Evolutionary conservation across 192 early-diverging fungal genomes (phyloP), one percentile per base, ranked within the genome.

Genomic region (Mortierella claussenii): DNA sequence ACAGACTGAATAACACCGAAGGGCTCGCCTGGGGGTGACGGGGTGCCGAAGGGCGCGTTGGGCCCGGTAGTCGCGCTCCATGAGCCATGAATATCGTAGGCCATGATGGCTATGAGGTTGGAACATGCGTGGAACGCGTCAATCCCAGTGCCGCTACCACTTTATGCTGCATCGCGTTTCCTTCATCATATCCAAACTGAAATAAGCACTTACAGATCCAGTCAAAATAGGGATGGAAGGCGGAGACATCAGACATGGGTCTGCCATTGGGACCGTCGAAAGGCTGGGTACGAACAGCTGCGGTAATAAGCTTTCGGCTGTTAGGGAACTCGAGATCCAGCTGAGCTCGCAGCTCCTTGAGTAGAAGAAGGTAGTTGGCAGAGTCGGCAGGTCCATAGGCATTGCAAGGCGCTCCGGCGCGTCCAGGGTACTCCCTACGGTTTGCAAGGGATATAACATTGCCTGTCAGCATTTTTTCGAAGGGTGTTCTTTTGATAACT

Each of bases 391-490:
- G 59, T 50, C 85, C 68, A 46, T 87, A 64, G 4, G 50, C 44
- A 61, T 88, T 90, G 68, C 87, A 90, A 17, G 61, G 53, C 36
- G 82, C 82, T 52, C 89, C 86, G 28, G 81, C 68, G 27, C 83
- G 75, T 30, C 89, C 85, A 18, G 91, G 92, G 55, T 89, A 92
- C 80, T 92, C 90, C 79, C 80, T 64, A 31, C n/a, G n/a, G n/a
- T n/a, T n/a, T n/a, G n/a, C n/a, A n/a, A n/a, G n/a, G 23, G 11
- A 9, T 13, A 13, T 45, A 4, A 45, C 15, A 40, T 40, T 40
- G 7, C 15, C 15, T 40, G 15, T 11, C 7, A 40, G 15, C 9
- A 11, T 7, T 11, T 40, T 11, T 40, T 40, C 37, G 15, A 32
- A 28, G 27, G 1, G 10, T 1, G 15, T 40, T 3, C 20, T 45